Conservation (phyloP, 164 flowering plant species). For the Amborella trichopoda region DNA sequence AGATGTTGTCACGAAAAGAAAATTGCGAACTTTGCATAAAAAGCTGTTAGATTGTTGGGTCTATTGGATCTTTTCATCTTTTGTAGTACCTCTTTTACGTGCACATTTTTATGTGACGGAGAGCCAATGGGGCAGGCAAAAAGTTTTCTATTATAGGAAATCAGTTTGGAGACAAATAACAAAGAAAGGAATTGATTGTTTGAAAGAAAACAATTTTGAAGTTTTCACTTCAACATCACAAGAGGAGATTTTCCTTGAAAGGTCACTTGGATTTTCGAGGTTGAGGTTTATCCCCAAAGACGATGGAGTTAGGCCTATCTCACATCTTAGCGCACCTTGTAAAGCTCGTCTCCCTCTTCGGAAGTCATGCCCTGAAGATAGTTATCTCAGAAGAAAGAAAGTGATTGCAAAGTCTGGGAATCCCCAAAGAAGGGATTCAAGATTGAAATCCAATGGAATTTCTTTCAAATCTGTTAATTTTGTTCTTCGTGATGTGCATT, state of each 20-base stretch:
- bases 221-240: conserved; percentile 27
- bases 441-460: no score
- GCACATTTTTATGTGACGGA: conserved; percentile 87
- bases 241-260: conserved; percentile 20
- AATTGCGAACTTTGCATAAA: not conserved
- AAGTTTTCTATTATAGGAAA: conserved; percentile 54
- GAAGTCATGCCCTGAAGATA: not conserved
- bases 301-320: conserved; percentile 53
- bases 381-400: conserved; percentile 1
- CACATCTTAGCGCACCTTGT: conserved; percentile 61
- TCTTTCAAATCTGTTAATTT: conserved; percentile 47
- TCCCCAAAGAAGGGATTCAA: no score
- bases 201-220: conserved; percentile 26
- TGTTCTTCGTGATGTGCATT: conserved; percentile 47
- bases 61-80: conserved; percentile 58
- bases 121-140: conserved; percentile 55
- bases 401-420: conserved; percentile 1
- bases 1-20: not conserved
- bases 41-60: conserved; percentile 51
- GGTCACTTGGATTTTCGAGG: conserved; percentile 69
- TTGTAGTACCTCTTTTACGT: conserved; percentile 52
- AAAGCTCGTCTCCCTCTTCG: conserved; percentile 3
- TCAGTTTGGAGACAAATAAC: conserved; percentile 48
- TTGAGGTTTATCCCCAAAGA: conserved; percentile 67
- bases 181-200: conserved; percentile 15